Evolutionary conservation across 345 rosid genomes (phyloP).

Genomic region (Salix caprea): DNA sequence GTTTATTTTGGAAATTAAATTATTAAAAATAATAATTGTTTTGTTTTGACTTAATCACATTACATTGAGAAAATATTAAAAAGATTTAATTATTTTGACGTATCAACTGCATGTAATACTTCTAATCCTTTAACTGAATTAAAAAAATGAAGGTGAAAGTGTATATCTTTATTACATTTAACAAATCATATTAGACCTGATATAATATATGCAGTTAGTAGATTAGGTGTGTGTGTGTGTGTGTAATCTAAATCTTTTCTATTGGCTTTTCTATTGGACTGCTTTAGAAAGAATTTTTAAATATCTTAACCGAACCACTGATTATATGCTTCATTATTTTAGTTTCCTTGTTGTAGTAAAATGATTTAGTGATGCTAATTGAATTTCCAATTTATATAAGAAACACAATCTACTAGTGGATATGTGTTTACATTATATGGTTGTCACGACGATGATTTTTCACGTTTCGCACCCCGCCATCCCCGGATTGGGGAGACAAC

Average conservation of each 20-base stretch:
- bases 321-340: not conserved
- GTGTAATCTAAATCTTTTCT: too few relatives aligned
- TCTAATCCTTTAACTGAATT: not conserved
- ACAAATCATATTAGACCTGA: too few relatives aligned
- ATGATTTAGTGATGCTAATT: not conserved
- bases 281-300: not conserved
- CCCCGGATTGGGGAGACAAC: too few relatives aligned
- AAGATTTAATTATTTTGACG: not conserved
- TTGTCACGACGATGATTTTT: too few relatives aligned
- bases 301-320: not conserved
- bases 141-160: too few relatives aligned
- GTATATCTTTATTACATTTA: too few relatives aligned
- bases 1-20: not conserved
- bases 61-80: conserved; percentile 4
- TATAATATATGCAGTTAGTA: too few relatives aligned
- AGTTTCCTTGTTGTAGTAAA: not conserved
- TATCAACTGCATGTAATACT: too few relatives aligned
- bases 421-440: not conserved
- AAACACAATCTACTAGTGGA: not conserved
- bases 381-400: not conserved
- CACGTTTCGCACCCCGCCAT: too few relatives aligned
- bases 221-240: too few relatives aligned
- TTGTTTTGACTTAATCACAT: not conserved
- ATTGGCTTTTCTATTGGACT: not conserved
- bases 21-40: not conserved